Percentiles rank a stretch among this genome's conserved stretches.
These are phyloP conservation scores for Kodamaea restingae DNA, from an alignment of 805 yeast species.

Conservation along the genomic window DNA sequence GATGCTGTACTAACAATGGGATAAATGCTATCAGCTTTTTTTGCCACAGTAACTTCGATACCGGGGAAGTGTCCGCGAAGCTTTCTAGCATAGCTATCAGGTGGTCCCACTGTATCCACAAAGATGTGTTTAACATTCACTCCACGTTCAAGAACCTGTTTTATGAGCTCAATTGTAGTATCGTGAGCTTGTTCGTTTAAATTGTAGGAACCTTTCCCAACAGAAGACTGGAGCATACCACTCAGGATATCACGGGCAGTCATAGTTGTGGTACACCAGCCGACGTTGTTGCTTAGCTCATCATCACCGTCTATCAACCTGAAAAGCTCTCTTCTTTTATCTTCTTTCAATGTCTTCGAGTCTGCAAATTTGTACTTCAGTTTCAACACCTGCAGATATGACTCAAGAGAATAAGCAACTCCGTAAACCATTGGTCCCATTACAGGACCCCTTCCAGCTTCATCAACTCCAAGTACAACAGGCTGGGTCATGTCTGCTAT, in stretches of 20 bases:
- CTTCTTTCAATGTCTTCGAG: slow-evolving; percentile 80
- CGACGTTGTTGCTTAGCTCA: slow-evolving; percentile 56
- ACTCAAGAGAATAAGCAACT: slow-evolving; percentile 65
- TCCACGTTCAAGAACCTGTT: slow-evolving; percentile 55
- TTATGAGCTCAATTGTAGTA: slow-evolving; percentile 78
- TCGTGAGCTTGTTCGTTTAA: slow-evolving; percentile 96
- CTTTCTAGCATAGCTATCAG: slow-evolving; percentile 75
- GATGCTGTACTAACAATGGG: slow-evolving; percentile 95
- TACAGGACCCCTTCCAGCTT: slow-evolving; percentile 98
- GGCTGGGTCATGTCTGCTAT: slow-evolving; percentile 29
- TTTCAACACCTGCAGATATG: slow-evolving; percentile 47
- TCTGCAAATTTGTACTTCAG: slow-evolving; percentile 80
- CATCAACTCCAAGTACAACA: slow-evolving; percentile 85
- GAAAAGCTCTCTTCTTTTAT: slow-evolving; percentile 60
- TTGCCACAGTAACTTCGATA: slow-evolving; percentile 74
- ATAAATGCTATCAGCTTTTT: slow-evolving; percentile 89
- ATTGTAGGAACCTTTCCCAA: slow-evolving; percentile 56
- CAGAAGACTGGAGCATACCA: slow-evolving; percentile 72
- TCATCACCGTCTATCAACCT: slow-evolving; percentile 41
- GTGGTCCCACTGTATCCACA: slow-evolving; percentile 98
- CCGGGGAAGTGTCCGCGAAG: slow-evolving; percentile 65
- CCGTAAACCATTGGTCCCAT: slow-evolving; percentile 98
- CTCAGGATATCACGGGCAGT: slow-evolving; percentile 83
- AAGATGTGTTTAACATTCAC: slow-evolving; percentile 67
- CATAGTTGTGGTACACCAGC: slow-evolving; percentile 84